Evolutionary conservation across 2,329 filamentous ascomycete genomes (phyloP).

Genomic region (Fusarium aywerte): DNA sequence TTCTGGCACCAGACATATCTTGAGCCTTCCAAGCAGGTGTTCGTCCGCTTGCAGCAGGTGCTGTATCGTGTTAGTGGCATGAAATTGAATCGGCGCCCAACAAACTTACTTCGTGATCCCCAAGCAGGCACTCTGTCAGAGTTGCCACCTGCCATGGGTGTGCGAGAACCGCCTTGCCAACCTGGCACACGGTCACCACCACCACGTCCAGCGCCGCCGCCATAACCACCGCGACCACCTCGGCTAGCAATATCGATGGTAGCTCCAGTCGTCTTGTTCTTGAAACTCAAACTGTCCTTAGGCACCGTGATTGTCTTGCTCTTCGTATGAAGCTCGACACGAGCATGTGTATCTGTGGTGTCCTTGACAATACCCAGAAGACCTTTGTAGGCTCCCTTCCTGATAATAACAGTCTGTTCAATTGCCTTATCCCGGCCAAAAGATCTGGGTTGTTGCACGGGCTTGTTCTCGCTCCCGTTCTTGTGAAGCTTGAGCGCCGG

Average conservation of each 20-base stretch:
- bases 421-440: conserved; percentile 86
- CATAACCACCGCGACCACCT: conserved; percentile 58
- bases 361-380: conserved; percentile 96
- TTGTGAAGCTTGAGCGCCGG: conserved; percentile 82
- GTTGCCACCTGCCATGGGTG: conserved; percentile 69
- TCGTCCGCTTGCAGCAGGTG: conserved; percentile 66
- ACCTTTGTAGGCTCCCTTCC: conserved; percentile 90
- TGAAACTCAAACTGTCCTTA: conserved; percentile 84
- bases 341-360: conserved; percentile 84
- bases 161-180: conserved; percentile 75
- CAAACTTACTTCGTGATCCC: conserved; percentile 73
- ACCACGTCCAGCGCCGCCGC: conserved; percentile 58
- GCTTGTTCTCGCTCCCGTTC: conserved; percentile 62
- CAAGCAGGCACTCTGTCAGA: conserved; percentile 81
- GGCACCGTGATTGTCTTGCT: conserved; percentile 88
- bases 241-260: conserved; percentile 75
- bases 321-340: conserved; percentile 94
- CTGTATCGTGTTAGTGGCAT: conserved; percentile 50
- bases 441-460: conserved; percentile 73
- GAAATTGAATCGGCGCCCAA: neutral
- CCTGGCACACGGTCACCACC: conserved; percentile 61
- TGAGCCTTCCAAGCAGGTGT: conserved; percentile 72
- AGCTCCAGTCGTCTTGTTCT: conserved; percentile 83
- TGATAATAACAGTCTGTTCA: conserved; percentile 90
- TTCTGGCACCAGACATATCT: conserved; percentile 68